Evolutionary conservation across 345 rosid species (phyloP), one percentile per base, ranked within the genome.

Genomic region (Trapa incisa): DNA sequence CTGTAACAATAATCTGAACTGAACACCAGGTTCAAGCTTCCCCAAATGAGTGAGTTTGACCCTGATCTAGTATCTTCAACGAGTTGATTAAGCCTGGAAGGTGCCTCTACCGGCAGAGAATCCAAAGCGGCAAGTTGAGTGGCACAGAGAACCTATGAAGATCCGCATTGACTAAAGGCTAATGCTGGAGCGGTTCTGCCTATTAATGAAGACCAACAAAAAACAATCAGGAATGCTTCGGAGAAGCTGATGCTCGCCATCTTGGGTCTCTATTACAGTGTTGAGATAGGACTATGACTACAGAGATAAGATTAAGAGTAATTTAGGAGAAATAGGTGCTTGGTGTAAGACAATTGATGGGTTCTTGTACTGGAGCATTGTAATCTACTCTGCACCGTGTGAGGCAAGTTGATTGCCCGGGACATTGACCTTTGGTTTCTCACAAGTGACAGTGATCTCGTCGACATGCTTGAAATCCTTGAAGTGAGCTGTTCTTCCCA

Each of bases 401-500:
- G 75, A 45, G 64, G 68, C n/a, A 45, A 73, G 17, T 64, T 73
- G 67, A 37, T 68, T 73, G 10, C 1, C 42, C 4, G 50, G 32
- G 60, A 42, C 42, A 64, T 29, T 29, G 11, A 36, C 47, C 41
- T 42, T 50, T 16, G 68, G 68, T 56, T 33, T 39, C 64, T 53
- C 64, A 29, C 64, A 65, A 52, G 54, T 52, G 50, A 70, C 37
- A 29, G 38, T 8, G 47, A 71, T 64, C 52, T 77, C 64, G 54
- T 68, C 72, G 22, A 37, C 83, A n/a, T 57, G 74, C 75, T 80
- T 74, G 50, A 42, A 89, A 75, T 89, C 98, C 70, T 80, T 80
- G 71, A 84, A 92, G 48, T 81, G 61, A 0, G 86, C 91, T 4
- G 86, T 67, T 74, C 85, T 84, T 64, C 91, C 96, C 22, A 83